Evolutionary conservation across 306 rosid species (phyloP).

Genomic region (Vigna nakashimae): DNA sequence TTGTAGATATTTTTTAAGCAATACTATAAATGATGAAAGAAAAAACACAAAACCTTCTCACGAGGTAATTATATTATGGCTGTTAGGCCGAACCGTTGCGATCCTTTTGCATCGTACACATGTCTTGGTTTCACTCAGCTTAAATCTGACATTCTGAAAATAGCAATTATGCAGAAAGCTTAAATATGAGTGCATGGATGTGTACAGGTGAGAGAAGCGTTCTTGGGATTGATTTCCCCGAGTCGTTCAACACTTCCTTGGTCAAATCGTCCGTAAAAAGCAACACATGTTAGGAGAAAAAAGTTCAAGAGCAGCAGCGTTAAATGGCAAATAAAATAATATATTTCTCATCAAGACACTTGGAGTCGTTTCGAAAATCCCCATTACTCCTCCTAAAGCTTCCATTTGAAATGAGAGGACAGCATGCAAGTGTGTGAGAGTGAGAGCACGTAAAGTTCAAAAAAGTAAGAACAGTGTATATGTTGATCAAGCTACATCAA

Average conservation of each 20-base stretch:
- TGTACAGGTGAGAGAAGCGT: neutral
- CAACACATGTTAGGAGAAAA: neutral
- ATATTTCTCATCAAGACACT: neutral
- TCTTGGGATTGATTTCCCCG: neutral
- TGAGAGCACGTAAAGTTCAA: neutral
- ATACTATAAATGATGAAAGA: no score
- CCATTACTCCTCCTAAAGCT: neutral
- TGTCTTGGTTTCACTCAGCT: no score
- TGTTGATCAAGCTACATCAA: neutral
- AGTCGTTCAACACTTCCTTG: neutral
- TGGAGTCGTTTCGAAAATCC: neutral
- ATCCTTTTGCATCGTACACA: no score
- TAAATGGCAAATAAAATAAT: neutral
- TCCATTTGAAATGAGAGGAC: neutral
- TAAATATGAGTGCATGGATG: neutral
- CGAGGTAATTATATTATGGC: no score
- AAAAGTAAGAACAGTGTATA: neutral
- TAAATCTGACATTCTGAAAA: neutral
- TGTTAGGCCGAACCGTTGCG: no score
- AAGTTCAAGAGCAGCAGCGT: neutral
- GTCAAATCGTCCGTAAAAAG: neutral
- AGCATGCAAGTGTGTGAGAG: neutral
- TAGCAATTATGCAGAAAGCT: neutral
- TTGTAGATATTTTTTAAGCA: no score
- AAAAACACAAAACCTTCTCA: no score